A percentile compares a stretch with the other conserved stretches of the same genome.
phyloP scores from a whole-genome alignment of 805 yeast genomes.

The Ogataea pini region DNA sequence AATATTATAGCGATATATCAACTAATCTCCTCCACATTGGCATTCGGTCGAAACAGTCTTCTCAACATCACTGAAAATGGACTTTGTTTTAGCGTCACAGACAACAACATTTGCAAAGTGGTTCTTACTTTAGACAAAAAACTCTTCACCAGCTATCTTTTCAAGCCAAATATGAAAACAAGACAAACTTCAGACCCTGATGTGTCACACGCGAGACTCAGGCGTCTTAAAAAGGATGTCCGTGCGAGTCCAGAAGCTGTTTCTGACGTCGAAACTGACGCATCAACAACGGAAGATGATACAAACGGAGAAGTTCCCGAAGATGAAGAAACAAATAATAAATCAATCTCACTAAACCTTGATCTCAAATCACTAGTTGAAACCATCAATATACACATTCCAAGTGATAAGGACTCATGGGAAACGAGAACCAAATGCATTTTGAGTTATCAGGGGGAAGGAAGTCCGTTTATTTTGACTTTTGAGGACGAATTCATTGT shows the following conservation, averaged over 20 bases:
- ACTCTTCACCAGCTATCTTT: constrained; percentile 38
- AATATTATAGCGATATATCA: constrained; percentile 30
- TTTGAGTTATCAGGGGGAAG: constrained; percentile 48
- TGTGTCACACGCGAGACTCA: constrained; percentile 1
- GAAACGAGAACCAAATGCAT: constrained; percentile 45
- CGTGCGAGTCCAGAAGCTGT: constrained; percentile 1
- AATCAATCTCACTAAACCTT: constrained; percentile 38
- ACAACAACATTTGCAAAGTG: constrained; percentile 43
- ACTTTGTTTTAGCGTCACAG: constrained; percentile 49
- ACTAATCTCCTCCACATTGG: constrained; percentile 28
- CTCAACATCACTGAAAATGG: constrained; percentile 49
- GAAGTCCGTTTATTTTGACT: constrained; percentile 54
- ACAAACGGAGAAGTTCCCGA: constrained; percentile 6
- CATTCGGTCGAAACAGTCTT: constrained; percentile 34
- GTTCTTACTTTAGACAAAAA: constrained; percentile 40
- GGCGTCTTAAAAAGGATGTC: constrained; percentile 10
- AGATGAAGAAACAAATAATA: constrained; percentile 3
- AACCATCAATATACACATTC: constrained; percentile 46
- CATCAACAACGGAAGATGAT: constrained; percentile 4
- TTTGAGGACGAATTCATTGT: constrained; percentile 54
- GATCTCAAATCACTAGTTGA: constrained; percentile 51
- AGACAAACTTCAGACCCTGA: not conserved
- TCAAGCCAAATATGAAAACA: constrained; percentile 16
- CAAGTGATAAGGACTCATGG: constrained; percentile 25
- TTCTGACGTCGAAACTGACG: constrained; percentile 1